A percentile compares a stretch with the other conserved stretches of the same genome.
Conservation (phyloP, 2,329 filamentous ascomycete species). For the Didymella pomorum region DNA sequence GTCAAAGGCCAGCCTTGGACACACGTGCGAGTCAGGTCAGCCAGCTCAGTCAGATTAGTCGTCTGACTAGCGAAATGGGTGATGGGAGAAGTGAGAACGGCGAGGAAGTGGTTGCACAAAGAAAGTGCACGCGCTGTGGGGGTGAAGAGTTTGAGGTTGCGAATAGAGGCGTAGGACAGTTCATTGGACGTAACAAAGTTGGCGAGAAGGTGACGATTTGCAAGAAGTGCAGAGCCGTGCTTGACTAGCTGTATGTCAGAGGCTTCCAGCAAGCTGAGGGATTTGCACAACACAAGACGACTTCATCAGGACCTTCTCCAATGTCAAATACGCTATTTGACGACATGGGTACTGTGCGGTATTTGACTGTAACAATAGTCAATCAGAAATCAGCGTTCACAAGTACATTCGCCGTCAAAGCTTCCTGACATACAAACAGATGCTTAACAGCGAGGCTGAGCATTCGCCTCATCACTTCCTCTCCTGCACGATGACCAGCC, state of each 20-base stretch:
- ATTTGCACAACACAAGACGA: too few species aligned
- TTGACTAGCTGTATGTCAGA: neutral
- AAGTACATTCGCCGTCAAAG: too few species aligned
- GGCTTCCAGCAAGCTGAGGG: too few species aligned
- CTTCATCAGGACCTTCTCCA: too few species aligned
- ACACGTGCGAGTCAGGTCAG: conserved; percentile 60
- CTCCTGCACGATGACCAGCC: too few species aligned
- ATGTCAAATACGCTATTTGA: too few species aligned
- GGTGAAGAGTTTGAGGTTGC: conserved; percentile 69
- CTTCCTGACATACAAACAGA: too few species aligned
- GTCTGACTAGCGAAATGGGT: conserved; percentile 53
- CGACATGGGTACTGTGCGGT: too few species aligned
- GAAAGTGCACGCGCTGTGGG: conserved; percentile 64
- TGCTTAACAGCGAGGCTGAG: neutral
- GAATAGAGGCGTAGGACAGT: conserved; percentile 54
- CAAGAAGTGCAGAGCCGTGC: conserved; percentile 58
- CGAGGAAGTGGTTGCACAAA: conserved; percentile 34
- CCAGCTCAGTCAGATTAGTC: conserved; percentile 65
- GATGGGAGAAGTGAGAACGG: conserved; percentile 55
- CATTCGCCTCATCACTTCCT: neutral
- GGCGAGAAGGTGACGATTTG: conserved; percentile 68
- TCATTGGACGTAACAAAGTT: neutral
- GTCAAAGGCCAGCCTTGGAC: conserved; percentile 36
- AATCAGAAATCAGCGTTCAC: too few species aligned
- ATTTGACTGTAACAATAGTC: too few species aligned